Conservation (phyloP, 352 stramenopile genomes). For the Phytophthora sp. region DNA sequence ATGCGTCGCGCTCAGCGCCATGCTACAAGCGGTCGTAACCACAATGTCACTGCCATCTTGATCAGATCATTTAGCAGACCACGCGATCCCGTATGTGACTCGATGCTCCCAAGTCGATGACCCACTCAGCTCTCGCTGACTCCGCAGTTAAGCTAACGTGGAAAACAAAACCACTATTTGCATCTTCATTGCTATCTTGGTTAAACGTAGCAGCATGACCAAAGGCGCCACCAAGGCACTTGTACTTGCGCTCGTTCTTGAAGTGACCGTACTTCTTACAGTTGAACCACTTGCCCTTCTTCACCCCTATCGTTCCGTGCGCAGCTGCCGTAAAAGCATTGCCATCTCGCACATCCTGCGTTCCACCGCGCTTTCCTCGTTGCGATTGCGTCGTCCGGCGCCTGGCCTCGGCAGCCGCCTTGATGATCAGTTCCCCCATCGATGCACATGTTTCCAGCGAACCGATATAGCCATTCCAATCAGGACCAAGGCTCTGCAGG, state of each 20-base stretch:
- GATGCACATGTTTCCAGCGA: conserved; percentile 1
- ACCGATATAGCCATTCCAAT: conserved; percentile 22
- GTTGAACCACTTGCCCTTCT: conserved; percentile 17
- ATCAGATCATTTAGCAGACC: not conserved
- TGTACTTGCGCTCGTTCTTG: conserved; percentile 21
- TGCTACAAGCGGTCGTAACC: not conserved
- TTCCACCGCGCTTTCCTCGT: conserved; percentile 1
- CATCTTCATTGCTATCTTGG: not conserved
- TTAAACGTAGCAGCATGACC: not conserved
- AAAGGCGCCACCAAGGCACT: not conserved
- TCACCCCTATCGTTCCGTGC: not conserved
- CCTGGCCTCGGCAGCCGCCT: conserved; percentile 6
- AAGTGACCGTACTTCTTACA: conserved; percentile 24
- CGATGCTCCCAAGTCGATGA: not conserved
- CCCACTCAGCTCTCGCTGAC: not conserved
- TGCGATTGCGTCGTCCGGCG: not conserved
- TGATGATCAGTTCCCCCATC: conserved; percentile 9
- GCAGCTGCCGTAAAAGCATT: conserved; percentile 6
- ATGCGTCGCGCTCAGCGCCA: not conserved
- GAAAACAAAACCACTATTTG: not conserved
- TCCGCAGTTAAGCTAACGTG: not conserved
- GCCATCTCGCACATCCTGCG: not conserved
- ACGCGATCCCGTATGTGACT: not conserved
- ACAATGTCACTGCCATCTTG: not conserved
- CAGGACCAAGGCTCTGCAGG: conserved; percentile 13